Evolutionary conservation across 2,329 filamentous ascomycete genomes (phyloP), one percentile per base, ranked within the genome.

Genomic region (Clonostachys sp.): DNA sequence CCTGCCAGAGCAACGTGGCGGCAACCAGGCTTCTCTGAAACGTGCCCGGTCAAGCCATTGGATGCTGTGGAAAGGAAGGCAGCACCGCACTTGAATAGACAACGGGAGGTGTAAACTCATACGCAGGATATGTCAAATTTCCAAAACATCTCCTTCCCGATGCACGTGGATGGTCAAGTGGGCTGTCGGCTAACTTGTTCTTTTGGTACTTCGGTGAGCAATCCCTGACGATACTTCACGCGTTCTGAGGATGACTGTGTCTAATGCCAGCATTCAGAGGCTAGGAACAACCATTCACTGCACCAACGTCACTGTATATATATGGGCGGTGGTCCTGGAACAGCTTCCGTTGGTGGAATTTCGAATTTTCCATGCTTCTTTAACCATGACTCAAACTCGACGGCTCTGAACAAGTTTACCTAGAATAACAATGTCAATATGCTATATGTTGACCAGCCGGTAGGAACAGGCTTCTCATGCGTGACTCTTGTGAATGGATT

Each of bases 271-370:
- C 5, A 4, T 24, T 24, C 20, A 58, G 67, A 62, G 24, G 64
- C 67, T 0, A 63, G 68, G 10, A 58, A 67, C 9, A 47, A 56
- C 5, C 57, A 1, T 43, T 41, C 1, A 54, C 47, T 18, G 58
- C 54, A 1, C 51, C 53, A 1, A 59, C 55, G 5, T 53, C 68
- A 72, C 77, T 85, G 57, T 85, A 78, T 72, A 66, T 86, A n/a
- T n/a, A n/a, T n/a, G 48, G 83, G 82, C 57, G 82, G 82, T 43
- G 82, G 82, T 2, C 82, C 82, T 0, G 83, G 82, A 5, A 69
- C 71, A 42, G 80, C 76, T 54, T 83, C 78, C 30, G 74, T 85
- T 68, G 71, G 80, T 41, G 78, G 78, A 17, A 65, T 83, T 42
- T 83, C 84, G 52, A 65, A 72, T 45, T 81, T 81, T 12, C 71